Evolutionary conservation across 495 filamentous ascomycete genomes (phyloP).

Genomic region (Penicillium bovifimosum): DNA sequence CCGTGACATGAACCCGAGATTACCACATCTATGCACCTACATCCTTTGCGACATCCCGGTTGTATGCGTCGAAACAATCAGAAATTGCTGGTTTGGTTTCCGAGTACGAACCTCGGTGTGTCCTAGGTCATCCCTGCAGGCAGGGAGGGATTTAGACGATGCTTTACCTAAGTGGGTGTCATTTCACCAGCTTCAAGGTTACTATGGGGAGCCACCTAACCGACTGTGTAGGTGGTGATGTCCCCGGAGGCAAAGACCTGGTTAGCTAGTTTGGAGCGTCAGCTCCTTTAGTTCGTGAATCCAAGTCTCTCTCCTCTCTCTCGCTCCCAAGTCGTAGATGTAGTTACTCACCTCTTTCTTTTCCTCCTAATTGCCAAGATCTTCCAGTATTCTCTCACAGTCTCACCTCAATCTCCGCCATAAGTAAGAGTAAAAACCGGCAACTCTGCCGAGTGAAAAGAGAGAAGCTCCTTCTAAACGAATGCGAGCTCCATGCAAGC

Average conservation of each 20-base stretch:
- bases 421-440: too few species aligned
- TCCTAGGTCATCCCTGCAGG: neutral
- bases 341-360: neutral
- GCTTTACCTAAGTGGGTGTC: neutral
- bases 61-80: neutral
- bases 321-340: too few species aligned
- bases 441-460: too few species aligned
- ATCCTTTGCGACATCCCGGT: neutral
- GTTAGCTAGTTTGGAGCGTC: too few species aligned
- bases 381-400: too few species aligned
- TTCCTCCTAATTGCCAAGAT: too few species aligned
- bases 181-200: neutral
- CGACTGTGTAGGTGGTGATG: too few species aligned
- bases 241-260: too few species aligned
- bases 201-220: too few species aligned
- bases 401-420: too few species aligned
- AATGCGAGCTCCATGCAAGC: neutral
- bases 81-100: neutral
- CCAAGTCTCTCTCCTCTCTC: too few species aligned
- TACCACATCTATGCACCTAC: conserved; percentile 9
- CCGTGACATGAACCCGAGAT: neutral
- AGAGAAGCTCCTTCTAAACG: neutral
- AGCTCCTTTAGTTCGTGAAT: too few species aligned
- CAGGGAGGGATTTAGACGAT: neutral
- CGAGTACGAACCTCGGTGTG: neutral